phyloP scores from a whole-genome alignment of 495 filamentous ascomycete species.

The Trichoderma gamsii region DNA sequence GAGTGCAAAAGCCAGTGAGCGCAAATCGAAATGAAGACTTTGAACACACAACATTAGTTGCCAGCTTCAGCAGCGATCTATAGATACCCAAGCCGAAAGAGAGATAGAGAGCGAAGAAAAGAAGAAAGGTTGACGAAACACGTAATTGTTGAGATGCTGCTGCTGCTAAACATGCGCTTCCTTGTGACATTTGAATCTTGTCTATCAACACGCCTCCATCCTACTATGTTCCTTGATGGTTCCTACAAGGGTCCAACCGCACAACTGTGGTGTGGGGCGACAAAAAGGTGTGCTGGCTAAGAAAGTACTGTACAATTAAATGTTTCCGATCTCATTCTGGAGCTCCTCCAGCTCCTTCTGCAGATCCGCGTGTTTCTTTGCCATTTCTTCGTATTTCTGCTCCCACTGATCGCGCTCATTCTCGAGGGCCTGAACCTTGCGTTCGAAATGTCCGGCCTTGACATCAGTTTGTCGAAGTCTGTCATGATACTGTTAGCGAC shows the following conservation, averaged over 20 bases:
- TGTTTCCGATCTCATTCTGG: slow-evolving; percentile 80
- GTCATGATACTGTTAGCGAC: slow-evolving; percentile 18
- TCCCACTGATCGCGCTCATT: slow-evolving; percentile 85
- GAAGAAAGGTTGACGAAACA: not conserved
- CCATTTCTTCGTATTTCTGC: slow-evolving; percentile 91
- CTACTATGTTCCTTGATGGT: not conserved
- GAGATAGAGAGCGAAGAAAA: not conserved
- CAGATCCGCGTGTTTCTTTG: slow-evolving; percentile 73
- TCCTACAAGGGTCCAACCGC: not conserved
- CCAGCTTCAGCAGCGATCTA: slow-evolving; percentile 9
- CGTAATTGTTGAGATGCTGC: slow-evolving; percentile 1
- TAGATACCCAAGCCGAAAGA: slow-evolving; percentile 3
- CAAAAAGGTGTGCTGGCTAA: not conserved
- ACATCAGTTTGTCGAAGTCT: slow-evolving; percentile 98
- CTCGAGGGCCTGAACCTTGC: slow-evolving; percentile 97
- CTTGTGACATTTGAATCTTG: not conserved
- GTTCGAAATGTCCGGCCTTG: slow-evolving; percentile 98
- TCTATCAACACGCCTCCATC: not conserved
- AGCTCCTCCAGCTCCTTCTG: slow-evolving; percentile 91
- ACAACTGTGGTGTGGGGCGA: not conserved
- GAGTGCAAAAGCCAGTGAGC: slow-evolving; percentile 35
- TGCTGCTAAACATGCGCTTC: slow-evolving; percentile 10
- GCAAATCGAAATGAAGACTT: not conserved
- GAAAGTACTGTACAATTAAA: slow-evolving; percentile 47
- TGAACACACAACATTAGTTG: not conserved